Percentiles rank a stretch among this genome's conserved stretches.
Conservation (phyloP, 1,284 basidiomycete species). For the Microbotryomycetes sp. region DNA sequence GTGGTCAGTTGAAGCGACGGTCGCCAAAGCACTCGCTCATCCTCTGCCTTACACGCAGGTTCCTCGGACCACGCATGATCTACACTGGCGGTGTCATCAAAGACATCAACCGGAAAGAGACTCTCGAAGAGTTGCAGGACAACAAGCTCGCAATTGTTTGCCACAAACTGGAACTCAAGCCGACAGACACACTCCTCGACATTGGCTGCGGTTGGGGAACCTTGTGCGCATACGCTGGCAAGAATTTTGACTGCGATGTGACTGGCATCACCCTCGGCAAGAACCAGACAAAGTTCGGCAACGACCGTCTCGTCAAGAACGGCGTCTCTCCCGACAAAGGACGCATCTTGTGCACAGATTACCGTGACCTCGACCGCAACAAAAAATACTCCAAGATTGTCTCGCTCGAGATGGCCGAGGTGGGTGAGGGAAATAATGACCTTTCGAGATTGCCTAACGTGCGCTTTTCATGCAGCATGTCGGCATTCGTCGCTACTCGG, state of each 20-base stretch:
- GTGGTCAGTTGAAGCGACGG: slow-evolving; percentile 51
- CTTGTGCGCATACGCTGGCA: slow-evolving; percentile 84
- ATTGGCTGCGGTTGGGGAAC: slow-evolving; percentile 99
- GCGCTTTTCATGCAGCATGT: slow-evolving; percentile 57
- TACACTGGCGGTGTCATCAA: slow-evolving; percentile 90
- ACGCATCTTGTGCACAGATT: slow-evolving; percentile 89
- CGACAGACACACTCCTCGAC: slow-evolving; percentile 75
- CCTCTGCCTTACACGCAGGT: slow-evolving; percentile 48
- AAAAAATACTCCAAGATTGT: slow-evolving; percentile 86
- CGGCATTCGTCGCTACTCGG: slow-evolving; percentile 82
- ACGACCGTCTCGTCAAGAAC: slow-evolving; percentile 74
- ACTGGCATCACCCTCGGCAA: slow-evolving; percentile 89
- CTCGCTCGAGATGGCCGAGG: slow-evolving; percentile 96
- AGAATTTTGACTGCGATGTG: slow-evolving; percentile 91
- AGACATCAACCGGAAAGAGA: slow-evolving; percentile 66
- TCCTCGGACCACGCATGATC: slow-evolving; percentile 92
- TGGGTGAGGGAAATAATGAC: slow-evolving; percentile 38
- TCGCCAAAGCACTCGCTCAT: background rate
- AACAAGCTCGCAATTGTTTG: slow-evolving; percentile 96
- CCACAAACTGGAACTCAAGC: slow-evolving; percentile 82
- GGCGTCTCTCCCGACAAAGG: slow-evolving; percentile 69
- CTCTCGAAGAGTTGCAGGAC: slow-evolving; percentile 93
- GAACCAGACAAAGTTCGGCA: slow-evolving; percentile 90
- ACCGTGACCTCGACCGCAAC: slow-evolving; percentile 81
- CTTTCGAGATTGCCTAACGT: background rate